phyloP scores from a whole-genome alignment of 2,329 filamentous ascomycete species.

The Metarhizium guizhouense region DNA sequence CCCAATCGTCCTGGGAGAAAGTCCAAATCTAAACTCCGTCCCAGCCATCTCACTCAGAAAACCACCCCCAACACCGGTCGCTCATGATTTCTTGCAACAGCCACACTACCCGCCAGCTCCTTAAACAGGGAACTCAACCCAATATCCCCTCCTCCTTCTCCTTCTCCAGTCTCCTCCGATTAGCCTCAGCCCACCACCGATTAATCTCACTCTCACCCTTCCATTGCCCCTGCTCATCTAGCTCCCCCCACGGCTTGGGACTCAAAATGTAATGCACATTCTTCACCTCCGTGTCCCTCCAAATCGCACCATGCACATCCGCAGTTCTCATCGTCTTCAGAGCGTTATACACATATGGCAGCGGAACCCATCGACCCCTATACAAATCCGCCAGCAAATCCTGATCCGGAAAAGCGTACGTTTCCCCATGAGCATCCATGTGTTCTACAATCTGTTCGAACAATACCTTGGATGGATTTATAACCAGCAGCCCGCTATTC shows the following conservation, averaged over 20 bases:
- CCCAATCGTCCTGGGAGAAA: too few relatives aligned
- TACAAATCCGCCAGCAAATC: slow-evolving; percentile 47
- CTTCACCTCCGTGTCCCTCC: slow-evolving; percentile 49
- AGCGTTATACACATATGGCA: slow-evolving; percentile 55
- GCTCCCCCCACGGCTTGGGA: slow-evolving; percentile 53
- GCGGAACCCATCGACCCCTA: slow-evolving; percentile 43
- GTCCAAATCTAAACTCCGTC: too few relatives aligned
- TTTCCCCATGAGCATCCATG: slow-evolving; percentile 37
- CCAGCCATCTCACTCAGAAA: too few relatives aligned
- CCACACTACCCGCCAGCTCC: too few relatives aligned
- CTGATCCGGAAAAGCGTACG: slow-evolving; percentile 52
- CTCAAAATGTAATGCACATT: slow-evolving; percentile 53
- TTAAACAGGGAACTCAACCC: neutral
- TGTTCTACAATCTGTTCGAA: slow-evolving; percentile 42
- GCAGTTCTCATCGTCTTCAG: slow-evolving; percentile 50
- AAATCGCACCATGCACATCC: slow-evolving; percentile 45
- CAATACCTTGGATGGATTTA: slow-evolving; percentile 38
- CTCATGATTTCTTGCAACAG: too few relatives aligned
- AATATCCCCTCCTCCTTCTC: slow-evolving; percentile 31
- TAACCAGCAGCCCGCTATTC: slow-evolving; percentile 49
- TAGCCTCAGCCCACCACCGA: slow-evolving; percentile 46
- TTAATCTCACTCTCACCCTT: slow-evolving; percentile 39
- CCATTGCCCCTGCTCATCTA: slow-evolving; percentile 33
- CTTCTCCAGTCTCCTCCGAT: slow-evolving; percentile 30
- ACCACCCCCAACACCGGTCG: too few relatives aligned